A percentile compares a stretch with the other conserved stretches of the same genome.
phyloP scores from a whole-genome alignment of 2,329 filamentous ascomycete genomes.

The Penicillium glabrum region DNA sequence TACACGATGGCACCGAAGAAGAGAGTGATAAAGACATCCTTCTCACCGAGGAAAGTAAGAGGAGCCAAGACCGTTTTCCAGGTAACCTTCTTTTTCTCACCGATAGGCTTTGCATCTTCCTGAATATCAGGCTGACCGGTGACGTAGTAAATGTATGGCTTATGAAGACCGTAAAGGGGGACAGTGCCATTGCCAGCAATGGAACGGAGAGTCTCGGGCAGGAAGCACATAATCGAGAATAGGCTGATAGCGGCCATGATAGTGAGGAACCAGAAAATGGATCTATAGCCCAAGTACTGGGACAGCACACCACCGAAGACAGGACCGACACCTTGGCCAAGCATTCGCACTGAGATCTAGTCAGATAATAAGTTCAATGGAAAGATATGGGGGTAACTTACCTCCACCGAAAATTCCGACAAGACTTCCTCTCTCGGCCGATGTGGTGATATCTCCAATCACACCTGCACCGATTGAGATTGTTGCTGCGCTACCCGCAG shows the following conservation, averaged over 20 bases:
- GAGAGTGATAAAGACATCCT: constrained; percentile 48
- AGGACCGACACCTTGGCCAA: constrained; percentile 48
- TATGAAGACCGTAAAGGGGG: constrained; percentile 40
- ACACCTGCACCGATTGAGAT: constrained; percentile 50
- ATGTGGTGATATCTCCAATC: constrained; percentile 42
- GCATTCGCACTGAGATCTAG: constrained; percentile 35
- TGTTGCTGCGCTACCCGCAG: constrained; percentile 50
- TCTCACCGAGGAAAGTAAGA: constrained; percentile 44
- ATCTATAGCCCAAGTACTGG: constrained; percentile 38
- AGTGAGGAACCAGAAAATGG: constrained; percentile 46
- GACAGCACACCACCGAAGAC: constrained; percentile 42
- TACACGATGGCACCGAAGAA: constrained; percentile 48
- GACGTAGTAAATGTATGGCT: constrained; percentile 40
- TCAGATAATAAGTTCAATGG: background rate
- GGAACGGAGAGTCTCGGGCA: constrained; percentile 49
- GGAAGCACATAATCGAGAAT: constrained; percentile 34
- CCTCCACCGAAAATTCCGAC: constrained; percentile 41
- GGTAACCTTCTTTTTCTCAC: constrained; percentile 28
- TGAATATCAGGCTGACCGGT: constrained; percentile 19
- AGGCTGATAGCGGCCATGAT: constrained; percentile 37
- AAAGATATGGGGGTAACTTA: constrained; percentile 14
- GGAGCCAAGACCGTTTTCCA: constrained; percentile 39
- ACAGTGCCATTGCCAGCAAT: constrained; percentile 47
- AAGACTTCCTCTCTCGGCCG: constrained; percentile 40
- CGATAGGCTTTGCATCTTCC: constrained; percentile 10